Evolutionary conservation across 106 monocot genomes (phyloP).

Genomic region (Agapanthus africanus): DNA sequence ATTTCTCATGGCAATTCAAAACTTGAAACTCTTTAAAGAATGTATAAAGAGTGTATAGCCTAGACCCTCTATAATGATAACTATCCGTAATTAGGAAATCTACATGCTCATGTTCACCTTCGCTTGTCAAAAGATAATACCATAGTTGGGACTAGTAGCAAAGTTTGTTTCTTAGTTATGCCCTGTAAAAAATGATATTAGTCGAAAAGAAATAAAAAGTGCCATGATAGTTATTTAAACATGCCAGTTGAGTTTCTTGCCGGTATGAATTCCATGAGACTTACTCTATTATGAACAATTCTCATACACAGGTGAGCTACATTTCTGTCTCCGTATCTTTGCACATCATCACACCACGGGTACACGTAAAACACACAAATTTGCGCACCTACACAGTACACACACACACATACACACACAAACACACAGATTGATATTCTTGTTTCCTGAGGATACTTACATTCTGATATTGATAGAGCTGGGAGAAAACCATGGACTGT

Average conservation of each 20-base stretch:
- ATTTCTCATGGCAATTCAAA: no score
- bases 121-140: no score
- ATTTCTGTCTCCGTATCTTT: not conserved
- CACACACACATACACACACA: not conserved
- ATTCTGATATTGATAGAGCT: conserved; percentile 49
- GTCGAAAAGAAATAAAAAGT: no score
- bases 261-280: not conserved
- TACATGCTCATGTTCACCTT: no score
- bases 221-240: no score
- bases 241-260: not conserved
- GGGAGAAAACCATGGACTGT: conserved; percentile 99
- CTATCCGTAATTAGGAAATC: no score
- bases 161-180: not conserved
- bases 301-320: not conserved
- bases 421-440: not conserved
- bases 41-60: no score
- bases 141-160: not conserved
- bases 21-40: no score
- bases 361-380: not conserved
- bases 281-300: not conserved
- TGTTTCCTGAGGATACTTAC: not conserved
- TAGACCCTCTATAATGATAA: no score
- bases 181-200: no score
- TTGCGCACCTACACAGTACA: not conserved
- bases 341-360: no score